A percentile compares a stretch with the other conserved stretches of the same genome.
phyloP scores from a whole-genome alignment of 805 yeast species.

The Pichia membranifaciens region DNA sequence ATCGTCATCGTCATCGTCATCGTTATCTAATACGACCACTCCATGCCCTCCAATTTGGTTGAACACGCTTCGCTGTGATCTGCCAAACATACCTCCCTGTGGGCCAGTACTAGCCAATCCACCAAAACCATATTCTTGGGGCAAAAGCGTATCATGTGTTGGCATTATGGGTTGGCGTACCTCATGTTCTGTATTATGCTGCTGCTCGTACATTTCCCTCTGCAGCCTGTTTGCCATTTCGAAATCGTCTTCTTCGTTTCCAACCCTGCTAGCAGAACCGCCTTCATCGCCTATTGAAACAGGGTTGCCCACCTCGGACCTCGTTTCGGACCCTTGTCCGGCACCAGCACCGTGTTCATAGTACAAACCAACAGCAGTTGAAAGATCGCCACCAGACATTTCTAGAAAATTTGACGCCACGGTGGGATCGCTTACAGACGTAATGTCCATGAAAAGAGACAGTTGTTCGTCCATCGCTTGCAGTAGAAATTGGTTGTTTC shows the following conservation, averaged over 20 bases:
- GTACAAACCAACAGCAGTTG: slow-evolving; percentile 76
- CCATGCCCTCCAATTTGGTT: slow-evolving; percentile 46
- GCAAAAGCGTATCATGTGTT: slow-evolving; percentile 56
- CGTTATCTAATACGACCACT: slow-evolving; percentile 30
- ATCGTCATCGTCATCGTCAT: slow-evolving; percentile 35
- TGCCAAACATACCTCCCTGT: slow-evolving; percentile 43
- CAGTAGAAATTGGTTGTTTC: neutral
- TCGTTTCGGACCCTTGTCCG: neutral
- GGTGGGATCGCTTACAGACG: slow-evolving; percentile 62
- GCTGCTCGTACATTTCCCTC: slow-evolving; percentile 49
- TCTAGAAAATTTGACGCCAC: slow-evolving; percentile 73
- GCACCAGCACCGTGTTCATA: slow-evolving; percentile 55
- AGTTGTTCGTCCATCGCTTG: slow-evolving; percentile 7
- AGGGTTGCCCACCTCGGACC: neutral
- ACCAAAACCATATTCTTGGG: slow-evolving; percentile 20
- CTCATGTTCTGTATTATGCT: slow-evolving; percentile 34
- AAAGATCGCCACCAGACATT: slow-evolving; percentile 71
- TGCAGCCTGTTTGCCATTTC: slow-evolving; percentile 56
- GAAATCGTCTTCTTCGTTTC: slow-evolving; percentile 12
- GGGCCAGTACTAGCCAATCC: slow-evolving; percentile 10
- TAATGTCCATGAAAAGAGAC: slow-evolving; percentile 76
- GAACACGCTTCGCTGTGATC: slow-evolving; percentile 47
- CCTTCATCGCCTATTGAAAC: slow-evolving; percentile 16
- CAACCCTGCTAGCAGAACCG: slow-evolving; percentile 1
- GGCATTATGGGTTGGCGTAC: slow-evolving; percentile 79